Base-by-base conservation (phyloP, 345 rosid species). In the Cardamine chenopodiifolia region DNA sequence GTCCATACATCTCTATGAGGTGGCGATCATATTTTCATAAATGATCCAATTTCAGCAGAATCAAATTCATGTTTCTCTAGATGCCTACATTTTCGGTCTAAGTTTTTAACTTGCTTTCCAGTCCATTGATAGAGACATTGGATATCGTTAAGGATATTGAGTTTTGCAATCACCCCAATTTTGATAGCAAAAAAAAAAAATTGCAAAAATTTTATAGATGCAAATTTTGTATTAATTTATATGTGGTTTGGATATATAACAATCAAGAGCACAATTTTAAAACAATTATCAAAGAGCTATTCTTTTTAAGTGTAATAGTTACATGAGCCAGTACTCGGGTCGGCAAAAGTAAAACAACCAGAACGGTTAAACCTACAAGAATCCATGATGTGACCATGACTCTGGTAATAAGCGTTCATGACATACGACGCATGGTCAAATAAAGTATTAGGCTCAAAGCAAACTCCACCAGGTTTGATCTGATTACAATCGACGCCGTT, bases 321-420 rank as follows among this genome's bases (percentile, higher is more conserved):
- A 34, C 72, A 74, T 57, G 72, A 45, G n/a, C 32, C 72, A 8
- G 1, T 1, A 66, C 78, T 74, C 67, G 73, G 73, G 18, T 74
- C 67, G 9, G 2, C 2, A 18, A 3, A 26, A 12, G 2, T 11
- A 9, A 14, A 23, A 18, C 20, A 48, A 48, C 44, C 8, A 8
- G 25, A 47, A 59, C 6, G 6, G 10, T 17, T 8, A 10, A 74
- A 74, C 8, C 6, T 13, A 59, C 72, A 66, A 66, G 72, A 0
- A 0, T 47, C 40, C 10, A 3, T 28, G 2, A 13, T 14, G 4
- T 42, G 79, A 4, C 48, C 83, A 15, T 84, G 80, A 3, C 23
- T 73, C 68, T 89, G 97, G 73, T 84, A 93, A 76, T 78, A 85
- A 54, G 82, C 87, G 62, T 89, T 90, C 96, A 89, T 90, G 74